phyloP scores from a whole-genome alignment of 129 eudicot genomes.

The Lactuca sativa region DNA sequence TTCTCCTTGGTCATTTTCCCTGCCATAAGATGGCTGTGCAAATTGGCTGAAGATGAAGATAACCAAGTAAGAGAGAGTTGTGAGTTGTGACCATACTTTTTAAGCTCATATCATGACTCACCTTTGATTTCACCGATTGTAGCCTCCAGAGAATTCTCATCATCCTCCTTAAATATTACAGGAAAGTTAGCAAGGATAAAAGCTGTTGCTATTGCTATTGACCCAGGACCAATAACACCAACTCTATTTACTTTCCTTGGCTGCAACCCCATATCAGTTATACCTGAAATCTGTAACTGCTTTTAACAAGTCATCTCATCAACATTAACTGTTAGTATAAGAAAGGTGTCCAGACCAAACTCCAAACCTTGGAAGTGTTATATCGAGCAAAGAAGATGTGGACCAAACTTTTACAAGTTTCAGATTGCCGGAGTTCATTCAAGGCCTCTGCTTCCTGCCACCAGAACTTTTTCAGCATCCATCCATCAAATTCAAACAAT shows the following conservation, averaged over 20 bases:
- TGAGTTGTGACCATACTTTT: no score
- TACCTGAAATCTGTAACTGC: no score
- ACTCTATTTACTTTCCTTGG: slow-evolving; percentile 47
- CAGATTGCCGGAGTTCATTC: slow-evolving; percentile 55
- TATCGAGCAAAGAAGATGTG: slow-evolving; percentile 64
- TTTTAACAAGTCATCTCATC: no score
- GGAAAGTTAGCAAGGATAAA: no score
- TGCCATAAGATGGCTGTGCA: no score
- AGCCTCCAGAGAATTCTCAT: slow-evolving; percentile 24
- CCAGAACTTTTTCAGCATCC: background rate
- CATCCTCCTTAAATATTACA: no score
- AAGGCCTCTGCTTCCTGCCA: slow-evolving; percentile 70
- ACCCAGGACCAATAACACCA: slow-evolving; percentile 59
- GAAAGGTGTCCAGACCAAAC: no score
- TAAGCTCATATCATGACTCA: background rate
- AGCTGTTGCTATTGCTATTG: slow-evolving; percentile 62
- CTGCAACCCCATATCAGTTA: no score
- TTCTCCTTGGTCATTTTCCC: no score
- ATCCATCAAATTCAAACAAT: background rate
- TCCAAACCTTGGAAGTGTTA: slow-evolving; percentile 49
- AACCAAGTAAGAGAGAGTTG: no score
- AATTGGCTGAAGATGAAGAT: no score
- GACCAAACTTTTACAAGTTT: slow-evolving; percentile 57
- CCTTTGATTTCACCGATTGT: slow-evolving; percentile 51
- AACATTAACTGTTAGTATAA: no score